phyloP scores from a whole-genome alignment of 2,329 filamentous ascomycete species.

The Paecilomyces variotii region DNA sequence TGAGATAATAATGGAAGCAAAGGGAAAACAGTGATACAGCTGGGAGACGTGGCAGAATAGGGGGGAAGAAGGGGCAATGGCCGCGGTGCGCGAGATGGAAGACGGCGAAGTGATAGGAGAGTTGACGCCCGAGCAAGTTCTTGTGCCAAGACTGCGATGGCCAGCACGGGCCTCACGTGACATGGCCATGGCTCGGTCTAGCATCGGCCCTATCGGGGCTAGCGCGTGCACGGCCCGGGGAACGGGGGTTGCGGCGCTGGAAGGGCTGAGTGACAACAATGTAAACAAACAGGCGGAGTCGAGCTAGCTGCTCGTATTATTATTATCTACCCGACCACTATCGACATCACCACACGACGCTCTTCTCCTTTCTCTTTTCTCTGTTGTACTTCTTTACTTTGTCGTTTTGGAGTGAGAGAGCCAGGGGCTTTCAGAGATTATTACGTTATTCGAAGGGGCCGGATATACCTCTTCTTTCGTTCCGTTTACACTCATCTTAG shows the following conservation, averaged over 20 bases:
- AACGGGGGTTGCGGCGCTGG: background rate
- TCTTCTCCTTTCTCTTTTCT: background rate
- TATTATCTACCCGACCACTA: constrained; percentile 8
- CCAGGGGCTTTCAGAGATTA: background rate
- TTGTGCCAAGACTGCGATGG: background rate
- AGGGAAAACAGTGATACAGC: background rate
- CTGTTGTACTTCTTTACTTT: constrained; percentile 1
- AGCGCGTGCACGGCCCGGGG: constrained; percentile 5
- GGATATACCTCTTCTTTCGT: background rate
- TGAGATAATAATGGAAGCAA: background rate
- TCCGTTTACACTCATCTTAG: background rate
- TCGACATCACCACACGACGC: background rate
- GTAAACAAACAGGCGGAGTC: constrained; percentile 31
- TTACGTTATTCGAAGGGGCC: background rate
- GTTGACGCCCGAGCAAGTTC: background rate
- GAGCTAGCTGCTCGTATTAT: constrained; percentile 4
- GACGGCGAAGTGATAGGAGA: background rate
- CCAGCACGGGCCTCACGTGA: background rate
- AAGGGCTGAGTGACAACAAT: constrained; percentile 10
- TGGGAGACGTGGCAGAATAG: background rate
- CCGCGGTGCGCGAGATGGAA: background rate
- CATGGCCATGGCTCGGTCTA: background rate
- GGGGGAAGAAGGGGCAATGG: background rate
- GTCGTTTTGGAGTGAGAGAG: background rate
- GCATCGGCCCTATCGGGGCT: constrained; percentile 11